Conservation (phyloP, 2,329 filamentous ascomycete species). For the Aureobasidium musti region DNA sequence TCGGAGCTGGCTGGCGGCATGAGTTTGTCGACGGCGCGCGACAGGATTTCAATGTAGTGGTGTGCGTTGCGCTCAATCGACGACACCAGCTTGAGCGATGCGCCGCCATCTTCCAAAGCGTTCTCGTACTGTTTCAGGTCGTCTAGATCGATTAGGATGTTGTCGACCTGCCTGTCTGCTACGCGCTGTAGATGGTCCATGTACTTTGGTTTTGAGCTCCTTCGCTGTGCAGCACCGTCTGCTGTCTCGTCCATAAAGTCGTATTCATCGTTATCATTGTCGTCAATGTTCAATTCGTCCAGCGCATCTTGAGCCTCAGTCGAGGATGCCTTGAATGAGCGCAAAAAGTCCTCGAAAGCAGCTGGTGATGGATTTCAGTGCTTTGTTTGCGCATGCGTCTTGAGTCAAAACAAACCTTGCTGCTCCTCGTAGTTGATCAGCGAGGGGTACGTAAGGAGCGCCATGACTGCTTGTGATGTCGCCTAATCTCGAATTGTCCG, state of each 20-base stretch:
- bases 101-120: constrained; percentile 62
- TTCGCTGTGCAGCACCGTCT: constrained; percentile 50
- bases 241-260: constrained; percentile 83
- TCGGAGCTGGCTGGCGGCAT: constrained; percentile 79
- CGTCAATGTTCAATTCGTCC: constrained; percentile 80
- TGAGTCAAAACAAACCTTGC: constrained; percentile 61
- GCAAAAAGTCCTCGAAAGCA: constrained; percentile 85
- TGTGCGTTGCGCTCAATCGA: constrained; percentile 90
- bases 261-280: constrained; percentile 84
- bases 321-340: constrained; percentile 82
- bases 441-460: constrained; percentile 76
- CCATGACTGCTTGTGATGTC: constrained; percentile 59
- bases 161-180: constrained; percentile 73
- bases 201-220: constrained; percentile 73
- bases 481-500: constrained; percentile 11
- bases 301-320: constrained; percentile 75
- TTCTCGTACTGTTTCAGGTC: constrained; percentile 84
- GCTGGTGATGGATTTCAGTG: constrained; percentile 53
- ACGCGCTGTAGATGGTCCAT: constrained; percentile 83
- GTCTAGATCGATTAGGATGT: constrained; percentile 85
- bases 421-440: constrained; percentile 88
- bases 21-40: constrained; percentile 80
- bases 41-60: constrained; percentile 92
- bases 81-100: constrained; percentile 67
- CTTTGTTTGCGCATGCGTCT: constrained; percentile 30